These are phyloP conservation scores for Liquidambar formosana DNA, from an alignment of 164 flowering plant species.

Conservation along the genomic window DNA sequence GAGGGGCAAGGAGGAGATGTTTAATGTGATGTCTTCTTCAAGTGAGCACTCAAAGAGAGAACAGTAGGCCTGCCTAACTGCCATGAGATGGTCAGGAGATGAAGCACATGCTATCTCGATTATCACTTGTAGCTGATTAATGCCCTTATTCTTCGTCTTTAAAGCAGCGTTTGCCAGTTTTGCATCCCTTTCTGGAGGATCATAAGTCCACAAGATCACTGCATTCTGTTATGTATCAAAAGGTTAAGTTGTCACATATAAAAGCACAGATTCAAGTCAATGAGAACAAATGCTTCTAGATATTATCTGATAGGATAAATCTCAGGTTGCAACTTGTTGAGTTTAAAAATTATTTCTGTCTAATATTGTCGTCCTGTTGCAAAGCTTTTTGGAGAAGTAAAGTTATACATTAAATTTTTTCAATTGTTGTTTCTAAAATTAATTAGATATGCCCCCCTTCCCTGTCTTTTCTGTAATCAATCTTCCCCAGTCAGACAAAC, in stretches of 20 bases:
- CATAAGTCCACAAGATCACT: constrained; percentile 61
- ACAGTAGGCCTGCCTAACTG: constrained; percentile 69
- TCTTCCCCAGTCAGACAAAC: no score
- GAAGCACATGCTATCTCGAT: constrained; percentile 77
- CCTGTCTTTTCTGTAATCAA: no score
- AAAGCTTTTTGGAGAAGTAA: no score
- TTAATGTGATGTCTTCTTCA: constrained; percentile 63
- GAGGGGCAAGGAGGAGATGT: constrained; percentile 35
- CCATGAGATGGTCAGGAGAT: constrained; percentile 67
- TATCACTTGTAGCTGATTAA: constrained; percentile 41
- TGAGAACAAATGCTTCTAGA: no score
- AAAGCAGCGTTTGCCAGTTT: constrained; percentile 59
- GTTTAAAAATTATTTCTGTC: no score
- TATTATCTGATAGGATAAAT: no score
- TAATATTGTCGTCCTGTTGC: no score
- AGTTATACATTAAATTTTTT: no score
- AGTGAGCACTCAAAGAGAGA: constrained; percentile 61
- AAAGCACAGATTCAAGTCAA: background rate
- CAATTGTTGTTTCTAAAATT: no score
- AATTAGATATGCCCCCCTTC: no score
- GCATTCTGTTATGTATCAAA: constrained; percentile 53
- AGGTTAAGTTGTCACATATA: background rate
- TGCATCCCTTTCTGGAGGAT: constrained; percentile 82
- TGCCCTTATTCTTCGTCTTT: constrained; percentile 35
- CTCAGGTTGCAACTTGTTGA: no score